Conservation (phyloP, 2,329 filamentous ascomycete genomes). For the Phoma sp. region DNA sequence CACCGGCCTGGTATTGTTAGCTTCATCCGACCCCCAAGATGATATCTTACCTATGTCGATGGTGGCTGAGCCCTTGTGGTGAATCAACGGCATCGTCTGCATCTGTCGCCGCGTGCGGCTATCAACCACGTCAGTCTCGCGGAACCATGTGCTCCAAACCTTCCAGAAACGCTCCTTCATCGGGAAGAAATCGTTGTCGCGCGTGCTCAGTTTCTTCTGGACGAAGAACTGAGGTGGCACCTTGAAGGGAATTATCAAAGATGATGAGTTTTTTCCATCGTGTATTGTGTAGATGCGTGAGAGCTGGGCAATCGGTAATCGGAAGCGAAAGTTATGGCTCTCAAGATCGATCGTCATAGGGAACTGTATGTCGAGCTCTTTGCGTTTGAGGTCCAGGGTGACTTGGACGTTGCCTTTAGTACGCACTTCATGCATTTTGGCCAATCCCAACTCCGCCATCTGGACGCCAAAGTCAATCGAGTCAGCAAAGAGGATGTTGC, state of each 20-base stretch:
- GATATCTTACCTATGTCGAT: conserved; percentile 63
- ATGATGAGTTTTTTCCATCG: not conserved
- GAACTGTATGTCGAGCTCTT: conserved; percentile 56
- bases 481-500: conserved; percentile 42
- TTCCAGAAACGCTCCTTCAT: conserved; percentile 56
- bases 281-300: conserved; percentile 46
- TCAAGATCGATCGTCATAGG: conserved; percentile 33
- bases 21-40: not conserved
- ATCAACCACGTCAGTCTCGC: conserved; percentile 68
- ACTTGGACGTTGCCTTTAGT: conserved; percentile 40
- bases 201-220: conserved; percentile 26
- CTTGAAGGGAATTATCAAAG: conserved; percentile 45
- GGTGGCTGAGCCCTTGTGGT: conserved; percentile 55
- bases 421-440: conserved; percentile 61
- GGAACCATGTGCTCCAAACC: conserved; percentile 64
- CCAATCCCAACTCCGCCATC: conserved; percentile 61
- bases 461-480: conserved; percentile 69
- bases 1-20: conserved; percentile 58
- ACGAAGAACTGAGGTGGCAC: conserved; percentile 54
- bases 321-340: conserved; percentile 49
- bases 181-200: conserved; percentile 24
- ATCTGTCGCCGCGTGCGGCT: conserved; percentile 34
- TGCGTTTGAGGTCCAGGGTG: conserved; percentile 52
- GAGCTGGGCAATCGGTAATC: conserved; percentile 55
- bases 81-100: conserved; percentile 31